A percentile compares a stretch with the other conserved stretches of the same genome.
These are phyloP conservation scores for Dalbergia oliveri DNA, from an alignment of 306 rosid species.

Conservation along the genomic window DNA sequence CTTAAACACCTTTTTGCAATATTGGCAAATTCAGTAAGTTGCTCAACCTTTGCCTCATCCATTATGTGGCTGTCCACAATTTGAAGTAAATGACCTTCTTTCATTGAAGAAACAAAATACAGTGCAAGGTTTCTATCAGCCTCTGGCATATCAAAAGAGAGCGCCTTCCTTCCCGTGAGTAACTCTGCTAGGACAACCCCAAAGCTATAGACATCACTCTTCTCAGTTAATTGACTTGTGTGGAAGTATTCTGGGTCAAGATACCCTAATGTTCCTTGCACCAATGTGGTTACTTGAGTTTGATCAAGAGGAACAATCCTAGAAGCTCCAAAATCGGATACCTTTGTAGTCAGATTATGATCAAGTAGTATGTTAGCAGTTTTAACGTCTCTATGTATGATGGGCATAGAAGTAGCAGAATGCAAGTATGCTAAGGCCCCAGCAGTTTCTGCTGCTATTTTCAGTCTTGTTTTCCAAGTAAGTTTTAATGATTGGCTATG, in stretches of 20 bases:
- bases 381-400: conserved; percentile 58
- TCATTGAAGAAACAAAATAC: conserved; percentile 50
- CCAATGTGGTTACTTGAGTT: conserved; percentile 53
- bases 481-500: neutral
- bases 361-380: conserved; percentile 48
- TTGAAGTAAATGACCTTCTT: conserved; percentile 45
- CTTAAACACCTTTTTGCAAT: conserved; percentile 50
- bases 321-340: conserved; percentile 62
- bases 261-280: conserved; percentile 65
- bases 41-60: conserved; percentile 41
- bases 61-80: conserved; percentile 49
- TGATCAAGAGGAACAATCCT: conserved; percentile 61
- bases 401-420: conserved; percentile 46
- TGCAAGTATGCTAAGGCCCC: conserved; percentile 54
- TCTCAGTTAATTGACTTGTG: neutral
- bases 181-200: conserved; percentile 63
- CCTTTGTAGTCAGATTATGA: conserved; percentile 32
- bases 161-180: conserved; percentile 58
- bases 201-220: neutral
- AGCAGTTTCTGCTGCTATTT: conserved; percentile 51
- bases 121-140: conserved; percentile 49
- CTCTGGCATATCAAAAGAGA: conserved; percentile 47
- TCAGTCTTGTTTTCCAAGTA: conserved; percentile 12
- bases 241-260: conserved; percentile 58
- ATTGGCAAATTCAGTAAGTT: conserved; percentile 49